Conservation (phyloP, 202 grass and related monocot genomes). For the Panicum hallii region DNA sequence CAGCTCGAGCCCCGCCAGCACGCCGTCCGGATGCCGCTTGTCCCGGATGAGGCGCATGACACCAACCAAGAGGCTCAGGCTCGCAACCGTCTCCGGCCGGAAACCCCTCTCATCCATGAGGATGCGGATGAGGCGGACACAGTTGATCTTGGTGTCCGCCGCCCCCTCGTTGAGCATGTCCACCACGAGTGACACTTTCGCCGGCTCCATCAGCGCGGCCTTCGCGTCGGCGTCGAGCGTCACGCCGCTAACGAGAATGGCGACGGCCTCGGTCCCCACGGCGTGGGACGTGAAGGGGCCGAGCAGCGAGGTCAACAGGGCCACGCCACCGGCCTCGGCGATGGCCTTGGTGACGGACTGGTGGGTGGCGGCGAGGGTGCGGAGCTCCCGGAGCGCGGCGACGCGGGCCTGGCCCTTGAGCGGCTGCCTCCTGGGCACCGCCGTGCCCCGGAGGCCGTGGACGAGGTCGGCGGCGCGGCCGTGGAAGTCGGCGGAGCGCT, state of each 20-base stretch:
- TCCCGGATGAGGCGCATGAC: conserved; percentile 80
- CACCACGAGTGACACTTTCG: conserved; percentile 84
- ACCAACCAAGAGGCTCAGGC: conserved; percentile 82
- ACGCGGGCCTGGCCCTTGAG: conserved; percentile 83
- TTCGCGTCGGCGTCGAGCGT: conserved; percentile 71
- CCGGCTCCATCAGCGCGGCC: conserved; percentile 80
- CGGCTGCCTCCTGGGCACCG: conserved; percentile 49
- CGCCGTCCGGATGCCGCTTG: conserved; percentile 63
- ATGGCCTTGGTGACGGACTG: conserved; percentile 77
- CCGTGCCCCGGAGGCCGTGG: conserved; percentile 61
- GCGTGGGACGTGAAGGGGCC: conserved; percentile 91
- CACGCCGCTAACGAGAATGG: conserved; percentile 73
- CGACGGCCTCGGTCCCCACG: conserved; percentile 87
- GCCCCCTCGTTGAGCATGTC: conserved; percentile 94
- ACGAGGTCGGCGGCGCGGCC: conserved; percentile 87
- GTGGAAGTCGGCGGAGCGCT: conserved; percentile 88
- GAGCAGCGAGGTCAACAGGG: conserved; percentile 71
- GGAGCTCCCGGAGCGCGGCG: conserved; percentile 71
- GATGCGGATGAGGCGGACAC: conserved; percentile 71
- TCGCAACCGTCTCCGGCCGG: conserved; percentile 82
- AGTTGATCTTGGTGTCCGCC: conserved; percentile 87
- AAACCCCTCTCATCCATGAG: conserved; percentile 87
- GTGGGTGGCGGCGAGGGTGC: conserved; percentile 59
- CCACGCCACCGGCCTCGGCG: conserved; percentile 59
- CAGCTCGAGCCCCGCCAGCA: conserved; percentile 63